phyloP scores from a whole-genome alignment of 2,329 filamentous ascomycete genomes.

The Grosmannia clavigera region DNA sequence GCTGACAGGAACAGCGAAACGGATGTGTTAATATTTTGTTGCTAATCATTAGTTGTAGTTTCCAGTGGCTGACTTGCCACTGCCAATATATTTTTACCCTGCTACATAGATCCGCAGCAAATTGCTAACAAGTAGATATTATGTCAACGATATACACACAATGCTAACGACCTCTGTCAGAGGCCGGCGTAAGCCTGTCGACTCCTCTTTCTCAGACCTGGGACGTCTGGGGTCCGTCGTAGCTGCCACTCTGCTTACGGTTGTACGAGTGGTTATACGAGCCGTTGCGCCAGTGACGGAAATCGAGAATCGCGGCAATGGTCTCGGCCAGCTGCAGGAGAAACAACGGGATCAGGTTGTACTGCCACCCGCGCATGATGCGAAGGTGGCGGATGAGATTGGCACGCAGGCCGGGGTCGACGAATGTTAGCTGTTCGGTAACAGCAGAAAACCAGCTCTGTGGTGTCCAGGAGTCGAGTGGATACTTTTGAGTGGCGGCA shows the following conservation, averaged over 20 bases:
- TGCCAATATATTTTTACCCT: no score
- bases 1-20: no score
- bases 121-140: no score
- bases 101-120: no score
- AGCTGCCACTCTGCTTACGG: background rate
- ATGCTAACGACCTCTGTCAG: no score
- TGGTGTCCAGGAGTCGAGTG: conserved; percentile 23
- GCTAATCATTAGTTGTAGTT: no score
- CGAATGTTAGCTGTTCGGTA: conserved; percentile 17
- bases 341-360: conserved; percentile 22
- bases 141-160: no score
- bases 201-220: background rate
- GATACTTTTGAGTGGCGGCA: conserved; percentile 15
- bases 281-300: background rate
- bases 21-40: no score
- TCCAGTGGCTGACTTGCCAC: no score
- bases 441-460: conserved; percentile 26
- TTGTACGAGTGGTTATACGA: background rate
- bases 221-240: background rate
- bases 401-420: conserved; percentile 10
- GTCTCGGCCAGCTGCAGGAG: conserved; percentile 13
- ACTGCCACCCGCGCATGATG: conserved; percentile 24
- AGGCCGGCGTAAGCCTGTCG: no score
- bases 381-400: conserved; percentile 17
- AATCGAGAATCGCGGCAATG: conserved; percentile 7